Conservation (phyloP, 306 rosid genomes). For the Erythrophleum fordii region DNA sequence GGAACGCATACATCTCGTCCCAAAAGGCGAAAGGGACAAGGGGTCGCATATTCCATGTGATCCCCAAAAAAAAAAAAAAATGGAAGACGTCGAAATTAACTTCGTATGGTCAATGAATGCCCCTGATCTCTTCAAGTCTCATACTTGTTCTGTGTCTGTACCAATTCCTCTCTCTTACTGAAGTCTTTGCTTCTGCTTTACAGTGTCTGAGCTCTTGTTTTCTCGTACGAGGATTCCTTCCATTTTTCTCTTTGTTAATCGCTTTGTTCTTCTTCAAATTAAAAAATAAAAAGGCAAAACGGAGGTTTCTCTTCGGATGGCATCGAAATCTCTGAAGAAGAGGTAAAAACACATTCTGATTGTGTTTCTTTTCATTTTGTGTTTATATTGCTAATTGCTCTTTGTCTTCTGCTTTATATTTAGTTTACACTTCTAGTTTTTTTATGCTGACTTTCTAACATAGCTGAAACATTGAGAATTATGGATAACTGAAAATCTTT, state of each 20-base stretch:
- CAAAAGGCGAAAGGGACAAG: not conserved
- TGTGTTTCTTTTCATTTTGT: not conserved
- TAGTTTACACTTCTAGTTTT: not conserved
- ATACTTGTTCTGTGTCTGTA: not conserved
- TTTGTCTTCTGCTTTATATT: not conserved
- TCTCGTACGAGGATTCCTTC: not conserved
- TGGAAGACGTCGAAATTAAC: not conserved
- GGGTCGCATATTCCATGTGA: not conserved
- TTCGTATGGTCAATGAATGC: no score
- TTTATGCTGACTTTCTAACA: no score
- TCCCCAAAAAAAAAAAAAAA: not conserved
- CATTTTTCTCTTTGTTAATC: not conserved
- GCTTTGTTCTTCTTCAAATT: not conserved
- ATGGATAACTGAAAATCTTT: not conserved
- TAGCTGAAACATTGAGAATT: no score
- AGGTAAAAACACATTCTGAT: not conserved
- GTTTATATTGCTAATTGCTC: not conserved
- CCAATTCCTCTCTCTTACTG: not conserved
- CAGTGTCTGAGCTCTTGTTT: no score
- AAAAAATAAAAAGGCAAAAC: not conserved
- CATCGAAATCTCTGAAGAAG: not conserved
- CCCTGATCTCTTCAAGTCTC: no score
- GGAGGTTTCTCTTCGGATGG: not conserved
- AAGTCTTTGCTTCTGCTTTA: not conserved
- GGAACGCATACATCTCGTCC: not conserved